Conservation (phyloP, 1,284 basidiomycete species). For the Rhodotorula sp. region DNA sequence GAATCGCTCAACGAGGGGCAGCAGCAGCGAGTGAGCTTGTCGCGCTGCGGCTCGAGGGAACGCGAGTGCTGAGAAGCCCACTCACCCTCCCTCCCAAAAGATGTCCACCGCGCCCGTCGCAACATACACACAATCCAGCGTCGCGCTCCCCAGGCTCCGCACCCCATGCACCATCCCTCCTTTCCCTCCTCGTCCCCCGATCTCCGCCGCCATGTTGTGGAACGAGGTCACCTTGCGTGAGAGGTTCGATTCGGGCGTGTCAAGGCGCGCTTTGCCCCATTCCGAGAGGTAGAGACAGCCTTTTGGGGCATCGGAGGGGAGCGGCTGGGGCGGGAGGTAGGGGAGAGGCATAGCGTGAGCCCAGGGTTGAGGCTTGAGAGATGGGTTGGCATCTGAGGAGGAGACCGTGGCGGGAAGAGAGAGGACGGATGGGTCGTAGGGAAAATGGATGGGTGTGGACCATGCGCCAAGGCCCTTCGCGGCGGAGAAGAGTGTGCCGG, state of each 20-base stretch:
- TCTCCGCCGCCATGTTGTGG: conserved; percentile 45
- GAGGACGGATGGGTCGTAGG: conserved; percentile 21
- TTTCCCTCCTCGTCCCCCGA: conserved; percentile 38
- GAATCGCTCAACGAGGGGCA: too few relatives aligned
- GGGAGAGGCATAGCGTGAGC: conserved; percentile 41
- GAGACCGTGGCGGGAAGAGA: neutral
- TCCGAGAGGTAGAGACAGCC: conserved; percentile 45
- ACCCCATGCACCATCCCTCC: conserved; percentile 47
- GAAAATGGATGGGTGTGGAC: conserved; percentile 41
- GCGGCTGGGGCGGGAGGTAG: conserved; percentile 40
- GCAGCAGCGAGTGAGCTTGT: too few relatives aligned
- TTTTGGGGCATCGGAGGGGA: conserved; percentile 43
- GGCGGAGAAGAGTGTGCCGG: conserved; percentile 44
- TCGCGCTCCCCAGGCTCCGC: conserved; percentile 44
- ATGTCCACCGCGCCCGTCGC: conserved; percentile 46
- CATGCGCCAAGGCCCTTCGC: conserved; percentile 41
- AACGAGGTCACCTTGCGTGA: conserved; percentile 43
- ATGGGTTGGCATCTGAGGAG: neutral
- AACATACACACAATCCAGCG: conserved; percentile 45
- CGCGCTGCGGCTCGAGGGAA: neutral
- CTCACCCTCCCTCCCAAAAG: conserved; percentile 46
- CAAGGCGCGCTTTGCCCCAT: conserved; percentile 47
- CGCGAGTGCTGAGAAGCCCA: neutral
- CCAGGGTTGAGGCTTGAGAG: conserved; percentile 28
- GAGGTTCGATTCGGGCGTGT: conserved; percentile 39